phyloP scores from a whole-genome alignment of 768 basidiomycete genomes.

The Punctularia strigosozonata region DNA sequence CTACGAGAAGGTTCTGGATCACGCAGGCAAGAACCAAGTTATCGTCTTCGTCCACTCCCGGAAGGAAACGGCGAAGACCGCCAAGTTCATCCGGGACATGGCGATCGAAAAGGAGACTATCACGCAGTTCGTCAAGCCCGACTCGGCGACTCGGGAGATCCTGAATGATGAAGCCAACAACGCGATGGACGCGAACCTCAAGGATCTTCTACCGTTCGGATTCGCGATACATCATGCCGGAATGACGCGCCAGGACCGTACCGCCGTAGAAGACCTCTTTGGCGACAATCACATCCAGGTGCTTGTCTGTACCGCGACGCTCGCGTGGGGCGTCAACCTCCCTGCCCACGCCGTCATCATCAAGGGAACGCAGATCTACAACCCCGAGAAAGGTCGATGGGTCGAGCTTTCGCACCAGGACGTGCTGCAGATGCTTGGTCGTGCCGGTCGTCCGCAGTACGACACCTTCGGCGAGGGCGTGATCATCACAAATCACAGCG shows the following conservation, averaged over 20 bases:
- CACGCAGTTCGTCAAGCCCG: slow-evolving; percentile 90
- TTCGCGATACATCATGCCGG: slow-evolving; percentile 98
- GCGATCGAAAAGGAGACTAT: slow-evolving; percentile 96
- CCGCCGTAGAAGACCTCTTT: slow-evolving; percentile 89
- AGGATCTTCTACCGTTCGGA: slow-evolving; percentile 89
- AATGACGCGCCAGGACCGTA: slow-evolving; percentile 86
- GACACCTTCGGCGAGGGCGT: slow-evolving; percentile 97
- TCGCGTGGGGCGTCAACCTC: slow-evolving; percentile 98
- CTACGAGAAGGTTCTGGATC: slow-evolving; percentile 96
- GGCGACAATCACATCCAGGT: slow-evolving; percentile 88
- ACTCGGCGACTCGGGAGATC: slow-evolving; percentile 85
- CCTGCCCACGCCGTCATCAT: slow-evolving; percentile 98
- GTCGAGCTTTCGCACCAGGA: slow-evolving; percentile 92
- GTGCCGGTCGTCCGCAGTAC: slow-evolving; percentile 94
- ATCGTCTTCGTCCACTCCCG: slow-evolving; percentile 97
- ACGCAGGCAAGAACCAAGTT: slow-evolving; percentile 81
- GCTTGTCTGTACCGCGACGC: slow-evolving; percentile 91
- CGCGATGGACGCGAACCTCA: slow-evolving; percentile 72
- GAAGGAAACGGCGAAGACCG: slow-evolving; percentile 97
- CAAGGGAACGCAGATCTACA: slow-evolving; percentile 99
- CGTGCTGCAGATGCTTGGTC: slow-evolving; percentile 96
- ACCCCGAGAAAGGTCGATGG: slow-evolving; percentile 98
- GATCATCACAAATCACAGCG: slow-evolving; percentile 96
- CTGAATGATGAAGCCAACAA: slow-evolving; percentile 73
- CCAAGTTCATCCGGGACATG: slow-evolving; percentile 86